Evolutionary conservation across 495 filamentous ascomycete genomes (phyloP).

Genomic region (Delitschia confertaspora): DNA sequence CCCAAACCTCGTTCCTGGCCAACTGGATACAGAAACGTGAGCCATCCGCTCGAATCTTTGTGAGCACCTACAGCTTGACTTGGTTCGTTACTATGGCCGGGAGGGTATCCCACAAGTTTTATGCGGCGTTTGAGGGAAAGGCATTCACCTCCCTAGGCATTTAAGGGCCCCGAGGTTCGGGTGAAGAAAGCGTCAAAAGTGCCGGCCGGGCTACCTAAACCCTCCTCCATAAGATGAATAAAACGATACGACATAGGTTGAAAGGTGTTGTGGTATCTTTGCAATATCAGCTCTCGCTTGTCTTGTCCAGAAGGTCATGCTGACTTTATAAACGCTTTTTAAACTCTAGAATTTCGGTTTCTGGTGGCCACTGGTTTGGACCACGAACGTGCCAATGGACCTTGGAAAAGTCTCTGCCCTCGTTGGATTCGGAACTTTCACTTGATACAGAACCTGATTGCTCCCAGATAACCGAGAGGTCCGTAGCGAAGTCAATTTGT

Average conservation of each 20-base stretch:
- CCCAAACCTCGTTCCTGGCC: conserved; percentile 42
- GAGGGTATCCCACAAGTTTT: conserved; percentile 46
- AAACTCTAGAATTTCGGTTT: conserved; percentile 20
- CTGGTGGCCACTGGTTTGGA: conserved; percentile 43
- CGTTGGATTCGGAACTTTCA: background rate
- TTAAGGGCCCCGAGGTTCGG: background rate
- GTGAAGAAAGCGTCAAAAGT: conserved; percentile 43
- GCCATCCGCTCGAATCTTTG: conserved; percentile 50
- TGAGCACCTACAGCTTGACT: conserved; percentile 46
- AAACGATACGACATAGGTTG: conserved; percentile 41
- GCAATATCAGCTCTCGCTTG: conserved; percentile 24
- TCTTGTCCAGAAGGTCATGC: no score
- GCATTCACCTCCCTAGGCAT: background rate
- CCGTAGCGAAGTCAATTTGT: conserved; percentile 50
- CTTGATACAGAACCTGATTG: background rate
- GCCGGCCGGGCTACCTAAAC: conserved; percentile 37
- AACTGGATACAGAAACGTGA: conserved; percentile 49
- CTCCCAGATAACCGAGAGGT: conserved; percentile 37
- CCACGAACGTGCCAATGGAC: conserved; percentile 44
- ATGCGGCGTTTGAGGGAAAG: conserved; percentile 44
- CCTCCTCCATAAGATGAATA: conserved; percentile 44
- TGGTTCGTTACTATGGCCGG: conserved; percentile 23
- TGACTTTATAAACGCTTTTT: conserved; percentile 23
- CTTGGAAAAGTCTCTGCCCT: conserved; percentile 25
- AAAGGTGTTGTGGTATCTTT: conserved; percentile 43